phyloP scores from a whole-genome alignment of 371 early-diverging fungal species.

The Mortierella sp. region DNA sequence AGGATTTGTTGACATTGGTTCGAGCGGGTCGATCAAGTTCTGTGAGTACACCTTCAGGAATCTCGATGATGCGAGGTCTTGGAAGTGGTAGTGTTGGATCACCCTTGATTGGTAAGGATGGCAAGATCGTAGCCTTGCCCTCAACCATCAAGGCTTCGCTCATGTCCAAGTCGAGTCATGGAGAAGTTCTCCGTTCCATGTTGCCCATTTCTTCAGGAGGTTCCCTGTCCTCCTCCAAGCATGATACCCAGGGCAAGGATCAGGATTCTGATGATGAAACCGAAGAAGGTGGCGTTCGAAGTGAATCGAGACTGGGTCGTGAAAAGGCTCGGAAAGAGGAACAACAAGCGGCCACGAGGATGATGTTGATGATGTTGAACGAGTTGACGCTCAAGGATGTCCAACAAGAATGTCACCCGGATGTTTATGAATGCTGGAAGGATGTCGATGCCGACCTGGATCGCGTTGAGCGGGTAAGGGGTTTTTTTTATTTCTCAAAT shows the following conservation, averaged over 20 bases:
- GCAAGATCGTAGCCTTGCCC: slow-evolving; percentile 42
- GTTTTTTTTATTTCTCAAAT: background rate
- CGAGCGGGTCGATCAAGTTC: slow-evolving; percentile 49
- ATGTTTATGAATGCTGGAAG: slow-evolving; percentile 52
- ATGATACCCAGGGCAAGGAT: background rate
- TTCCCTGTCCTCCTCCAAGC: background rate
- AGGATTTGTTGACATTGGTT: slow-evolving; percentile 46
- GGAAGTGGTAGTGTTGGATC: slow-evolving; percentile 6
- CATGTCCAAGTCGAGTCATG: slow-evolving; percentile 5
- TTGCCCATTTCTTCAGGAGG: background rate
- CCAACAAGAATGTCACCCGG: slow-evolving; percentile 50
- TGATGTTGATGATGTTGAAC: slow-evolving; percentile 48
- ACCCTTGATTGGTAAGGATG: slow-evolving; percentile 46
- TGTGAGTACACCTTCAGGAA: slow-evolving; percentile 22
- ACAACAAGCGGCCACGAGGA: slow-evolving; percentile 15
- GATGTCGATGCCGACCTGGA: slow-evolving; percentile 51
- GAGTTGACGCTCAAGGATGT: slow-evolving; percentile 50
- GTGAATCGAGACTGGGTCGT: no score
- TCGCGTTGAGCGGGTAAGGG: slow-evolving; percentile 46
- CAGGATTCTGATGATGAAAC: background rate
- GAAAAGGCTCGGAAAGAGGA: slow-evolving; percentile 9
- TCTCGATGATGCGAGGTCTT: slow-evolving; percentile 17
- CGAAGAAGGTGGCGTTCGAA: no score
- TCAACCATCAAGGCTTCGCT: slow-evolving; percentile 48
- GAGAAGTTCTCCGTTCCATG: background rate